Conservation (phyloP, 208 protist genomes). For the Crithidia fasciculata region DNA sequence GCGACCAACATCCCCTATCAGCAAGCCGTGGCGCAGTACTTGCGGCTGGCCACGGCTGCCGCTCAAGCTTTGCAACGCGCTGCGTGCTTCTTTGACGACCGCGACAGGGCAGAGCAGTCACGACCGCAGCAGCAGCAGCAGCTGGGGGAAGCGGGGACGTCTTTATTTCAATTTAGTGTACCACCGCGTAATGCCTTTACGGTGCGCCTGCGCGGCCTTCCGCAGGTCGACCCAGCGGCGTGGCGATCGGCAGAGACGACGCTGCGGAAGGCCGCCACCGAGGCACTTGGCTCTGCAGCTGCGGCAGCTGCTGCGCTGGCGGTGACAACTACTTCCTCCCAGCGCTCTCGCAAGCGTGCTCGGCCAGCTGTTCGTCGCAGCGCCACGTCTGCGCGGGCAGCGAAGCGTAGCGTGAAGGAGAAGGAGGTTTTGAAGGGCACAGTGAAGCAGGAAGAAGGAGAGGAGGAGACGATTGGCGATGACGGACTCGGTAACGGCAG, state of each 20-base stretch:
- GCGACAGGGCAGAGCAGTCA: conserved; percentile 10
- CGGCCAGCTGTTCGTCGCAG: too few species aligned
- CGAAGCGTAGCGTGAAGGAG: too few species aligned
- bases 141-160: background rate
- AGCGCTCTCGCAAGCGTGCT: background rate
- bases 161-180: background rate
- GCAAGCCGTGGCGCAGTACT: conserved; percentile 28
- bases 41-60: conserved; percentile 23
- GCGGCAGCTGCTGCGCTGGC: background rate
- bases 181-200: conserved; percentile 18
- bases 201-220: conserved; percentile 25
- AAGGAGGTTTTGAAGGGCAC: background rate
- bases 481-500: background rate
- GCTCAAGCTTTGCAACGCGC: conserved; percentile 39
- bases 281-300: conserved; percentile 3
- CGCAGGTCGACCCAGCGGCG: conserved; percentile 27
- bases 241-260: conserved; percentile 20
- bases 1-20: conserved; percentile 58
- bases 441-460: background rate
- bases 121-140: background rate
- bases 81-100: conserved; percentile 25
- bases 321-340: background rate
- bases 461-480: background rate
- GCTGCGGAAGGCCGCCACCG: conserved; percentile 16
- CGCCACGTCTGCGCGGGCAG: too few species aligned